A percentile compares a stretch with the other conserved stretches of the same genome.
These are phyloP conservation scores for Exutisphaerella laricina DNA, from an alignment of 2,329 filamentous ascomycete species.

Conservation along the genomic window DNA sequence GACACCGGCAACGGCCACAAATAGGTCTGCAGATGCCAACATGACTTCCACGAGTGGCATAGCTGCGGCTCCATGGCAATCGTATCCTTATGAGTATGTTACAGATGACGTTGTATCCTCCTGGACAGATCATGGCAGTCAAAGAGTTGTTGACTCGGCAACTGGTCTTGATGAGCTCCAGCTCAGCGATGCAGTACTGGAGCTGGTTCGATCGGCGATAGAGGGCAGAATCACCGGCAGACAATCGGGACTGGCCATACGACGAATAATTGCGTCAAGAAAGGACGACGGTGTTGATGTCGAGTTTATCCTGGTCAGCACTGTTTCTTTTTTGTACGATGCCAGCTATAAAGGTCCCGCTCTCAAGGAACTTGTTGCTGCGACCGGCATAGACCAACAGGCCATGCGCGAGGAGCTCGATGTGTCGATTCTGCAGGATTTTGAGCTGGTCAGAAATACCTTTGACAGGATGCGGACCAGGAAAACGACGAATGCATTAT, in stretches of 20 bases:
- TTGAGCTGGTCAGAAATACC: conserved; percentile 77
- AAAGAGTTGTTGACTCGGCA: conserved; percentile 61
- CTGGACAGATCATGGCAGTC: conserved; percentile 65
- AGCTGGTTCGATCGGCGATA: conserved; percentile 71
- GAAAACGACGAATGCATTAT: conserved; percentile 86
- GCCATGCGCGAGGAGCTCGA: conserved; percentile 82
- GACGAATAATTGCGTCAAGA: conserved; percentile 62
- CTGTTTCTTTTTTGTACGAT: conserved; percentile 71
- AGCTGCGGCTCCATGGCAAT: conserved; percentile 17
- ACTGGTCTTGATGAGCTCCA: conserved; percentile 61
- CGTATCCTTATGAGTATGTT: conserved; percentile 68
- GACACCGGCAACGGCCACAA: conserved; percentile 10
- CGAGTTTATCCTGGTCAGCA: conserved; percentile 70
- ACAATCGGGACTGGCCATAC: conserved; percentile 67
- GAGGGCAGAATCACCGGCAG: conserved; percentile 60
- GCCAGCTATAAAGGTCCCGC: conserved; percentile 54
- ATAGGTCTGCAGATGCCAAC: conserved; percentile 11
- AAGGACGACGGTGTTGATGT: conserved; percentile 44
- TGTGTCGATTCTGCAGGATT: conserved; percentile 62
- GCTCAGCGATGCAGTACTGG: conserved; percentile 72
- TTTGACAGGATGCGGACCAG: conserved; percentile 80
- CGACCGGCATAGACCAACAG: conserved; percentile 64
- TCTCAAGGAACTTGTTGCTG: conserved; percentile 63
- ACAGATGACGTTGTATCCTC: conserved; percentile 61
- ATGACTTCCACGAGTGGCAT: not conserved